phyloP scores from a whole-genome alignment of 441 rosid genomes.

The Bocquillonia castaneifolia region DNA sequence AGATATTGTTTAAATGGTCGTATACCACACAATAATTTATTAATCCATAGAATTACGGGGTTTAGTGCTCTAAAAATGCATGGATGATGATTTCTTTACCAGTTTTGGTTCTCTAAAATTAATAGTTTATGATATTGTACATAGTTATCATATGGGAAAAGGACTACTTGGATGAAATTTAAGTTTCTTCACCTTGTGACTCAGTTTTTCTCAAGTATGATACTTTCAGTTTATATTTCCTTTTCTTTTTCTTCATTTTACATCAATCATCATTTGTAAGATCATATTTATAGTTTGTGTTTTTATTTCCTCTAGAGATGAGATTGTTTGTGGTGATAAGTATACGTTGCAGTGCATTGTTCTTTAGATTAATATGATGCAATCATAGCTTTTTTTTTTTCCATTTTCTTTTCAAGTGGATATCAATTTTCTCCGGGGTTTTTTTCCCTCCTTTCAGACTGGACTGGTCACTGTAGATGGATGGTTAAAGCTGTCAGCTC shows the following conservation, averaged over 20 bases:
- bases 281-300: not conserved
- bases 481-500: slow-evolving; percentile 78
- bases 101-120: not conserved
- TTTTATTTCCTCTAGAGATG: not conserved
- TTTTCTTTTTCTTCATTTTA: not conserved
- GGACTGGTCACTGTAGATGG: slow-evolving; percentile 74
- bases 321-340: not conserved
- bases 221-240: not conserved
- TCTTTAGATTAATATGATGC: not conserved
- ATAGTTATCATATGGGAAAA: not conserved
- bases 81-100: too few species aligned
- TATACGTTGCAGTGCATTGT: not conserved
- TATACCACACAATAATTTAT: not conserved
- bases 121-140: not conserved
- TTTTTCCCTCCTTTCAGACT: slow-evolving; percentile 35
- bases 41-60: not conserved
- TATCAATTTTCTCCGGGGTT: too few species aligned
- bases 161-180: not conserved
- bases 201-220: not conserved
- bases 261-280: not conserved
- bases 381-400: not conserved
- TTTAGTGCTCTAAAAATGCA: too few species aligned
- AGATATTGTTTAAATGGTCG: not conserved
- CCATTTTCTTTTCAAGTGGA: not conserved
- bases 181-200: not conserved